A percentile compares a stretch with the other conserved stretches of the same genome.
Evolutionary conservation across 1,284 basidiomycete genomes (phyloP).

Genomic region (Melampsora americana): DNA sequence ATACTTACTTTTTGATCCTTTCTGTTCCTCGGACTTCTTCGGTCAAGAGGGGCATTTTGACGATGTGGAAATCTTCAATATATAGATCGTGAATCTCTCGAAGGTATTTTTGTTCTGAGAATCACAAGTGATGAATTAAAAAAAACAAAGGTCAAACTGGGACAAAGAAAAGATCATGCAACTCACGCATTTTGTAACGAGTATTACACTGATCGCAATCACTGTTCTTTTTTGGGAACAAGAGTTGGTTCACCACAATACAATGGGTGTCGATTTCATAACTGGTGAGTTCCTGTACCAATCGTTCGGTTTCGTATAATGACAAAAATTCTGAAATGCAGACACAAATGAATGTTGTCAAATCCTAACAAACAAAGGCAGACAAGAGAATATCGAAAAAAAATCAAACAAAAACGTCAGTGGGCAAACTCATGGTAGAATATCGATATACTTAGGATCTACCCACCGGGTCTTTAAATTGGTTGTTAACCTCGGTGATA

Average conservation of each 20-base stretch:
- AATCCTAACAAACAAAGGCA: background rate
- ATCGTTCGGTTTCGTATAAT: constrained; percentile 93
- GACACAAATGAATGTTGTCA: constrained; percentile 76
- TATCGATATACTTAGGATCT: background rate
- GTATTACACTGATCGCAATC: constrained; percentile 94
- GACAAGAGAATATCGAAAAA: background rate
- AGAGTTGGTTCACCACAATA: constrained; percentile 94
- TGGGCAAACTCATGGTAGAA: background rate
- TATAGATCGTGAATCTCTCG: constrained; percentile 90
- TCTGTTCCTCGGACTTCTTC: constrained; percentile 94
- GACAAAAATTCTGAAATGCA: constrained; percentile 98
- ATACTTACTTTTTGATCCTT: constrained; percentile 71
- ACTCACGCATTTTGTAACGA: constrained; percentile 77
- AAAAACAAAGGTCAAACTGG: background rate
- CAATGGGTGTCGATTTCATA: constrained; percentile 99
- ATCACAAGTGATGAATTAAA: background rate
- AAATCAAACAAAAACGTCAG: background rate
- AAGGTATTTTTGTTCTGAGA: constrained; percentile 78
- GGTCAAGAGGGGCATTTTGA: constrained; percentile 85
- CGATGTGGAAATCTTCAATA: constrained; percentile 93
- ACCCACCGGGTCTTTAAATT: constrained; percentile 95
- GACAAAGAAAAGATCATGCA: background rate
- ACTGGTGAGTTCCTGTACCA: constrained; percentile 89
- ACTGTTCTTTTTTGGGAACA: constrained; percentile 85
- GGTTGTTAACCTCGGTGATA: constrained; percentile 97